phyloP scores from a whole-genome alignment of 2,329 filamentous ascomycete species.

The Emmonsiellopsis sp. region DNA sequence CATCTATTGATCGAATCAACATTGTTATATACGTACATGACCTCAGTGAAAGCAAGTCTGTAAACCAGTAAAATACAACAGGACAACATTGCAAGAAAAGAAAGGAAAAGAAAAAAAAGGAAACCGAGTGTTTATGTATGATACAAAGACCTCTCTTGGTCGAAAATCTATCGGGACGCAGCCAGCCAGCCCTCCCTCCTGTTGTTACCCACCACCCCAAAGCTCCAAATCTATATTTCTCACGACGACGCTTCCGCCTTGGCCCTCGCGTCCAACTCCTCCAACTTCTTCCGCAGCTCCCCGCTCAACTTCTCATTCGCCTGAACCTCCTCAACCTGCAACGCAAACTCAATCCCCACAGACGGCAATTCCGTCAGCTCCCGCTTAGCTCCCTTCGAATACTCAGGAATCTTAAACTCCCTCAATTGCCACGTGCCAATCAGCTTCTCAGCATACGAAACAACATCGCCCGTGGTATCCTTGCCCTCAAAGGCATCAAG shows the following conservation, averaged over 20 bases:
- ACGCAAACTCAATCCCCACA: constrained; percentile 32
- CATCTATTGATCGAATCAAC: no score
- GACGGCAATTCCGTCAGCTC: constrained; percentile 19
- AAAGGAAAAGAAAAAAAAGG: not conserved
- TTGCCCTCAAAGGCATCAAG: constrained; percentile 26
- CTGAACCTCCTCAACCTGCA: constrained; percentile 24
- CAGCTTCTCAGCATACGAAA: constrained; percentile 29
- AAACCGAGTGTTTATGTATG: not conserved
- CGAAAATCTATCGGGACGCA: not conserved
- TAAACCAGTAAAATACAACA: not conserved
- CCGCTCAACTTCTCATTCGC: constrained; percentile 16
- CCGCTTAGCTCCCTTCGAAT: not conserved
- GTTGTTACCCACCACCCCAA: not conserved
- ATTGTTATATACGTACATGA: no score
- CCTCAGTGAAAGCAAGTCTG: not conserved
- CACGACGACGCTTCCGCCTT: not conserved
- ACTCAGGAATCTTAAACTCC: constrained; percentile 16
- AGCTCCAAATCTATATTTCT: no score
- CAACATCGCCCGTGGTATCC: constrained; percentile 33
- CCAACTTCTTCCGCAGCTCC: constrained; percentile 16
- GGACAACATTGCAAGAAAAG: not conserved
- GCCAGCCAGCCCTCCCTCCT: not conserved
- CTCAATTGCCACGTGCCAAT: constrained; percentile 23
- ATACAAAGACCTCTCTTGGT: not conserved
- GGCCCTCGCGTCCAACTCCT: constrained; percentile 35